Conservation (phyloP, 179 eudicot species). For the Pouteria campechiana region DNA sequence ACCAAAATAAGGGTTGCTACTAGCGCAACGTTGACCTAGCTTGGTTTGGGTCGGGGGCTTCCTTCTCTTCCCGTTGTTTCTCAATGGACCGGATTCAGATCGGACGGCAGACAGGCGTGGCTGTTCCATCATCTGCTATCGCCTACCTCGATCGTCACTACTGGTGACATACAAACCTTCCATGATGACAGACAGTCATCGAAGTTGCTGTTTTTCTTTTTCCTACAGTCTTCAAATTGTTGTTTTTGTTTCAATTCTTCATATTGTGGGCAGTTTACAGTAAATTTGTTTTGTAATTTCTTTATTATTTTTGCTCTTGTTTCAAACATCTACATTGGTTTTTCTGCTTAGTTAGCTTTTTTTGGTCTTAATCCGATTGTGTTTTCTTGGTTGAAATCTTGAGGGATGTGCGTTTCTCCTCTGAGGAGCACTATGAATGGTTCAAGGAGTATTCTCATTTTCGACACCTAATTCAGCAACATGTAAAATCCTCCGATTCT, state of each 20-base stretch:
- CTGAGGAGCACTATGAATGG: slow-evolving; percentile 94
- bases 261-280: not conserved
- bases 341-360: not conserved
- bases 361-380: too few relatives aligned
- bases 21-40: too few relatives aligned
- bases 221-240: not conserved
- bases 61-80: too few relatives aligned
- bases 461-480: slow-evolving; percentile 66
- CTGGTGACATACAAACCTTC: slow-evolving; percentile 30
- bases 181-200: not conserved
- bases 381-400: too few relatives aligned
- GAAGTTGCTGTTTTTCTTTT: too few relatives aligned
- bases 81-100: slow-evolving; percentile 11
- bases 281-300: not conserved
- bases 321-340: not conserved
- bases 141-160: slow-evolving; percentile 76
- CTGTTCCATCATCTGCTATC: slow-evolving; percentile 39
- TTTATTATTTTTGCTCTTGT: not conserved
- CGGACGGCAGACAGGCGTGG: slow-evolving; percentile 7
- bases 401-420: slow-evolving; percentile 77
- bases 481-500: slow-evolving; percentile 46
- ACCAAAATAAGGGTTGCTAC: too few relatives aligned
- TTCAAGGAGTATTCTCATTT: slow-evolving; percentile 90
- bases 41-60: too few relatives aligned
- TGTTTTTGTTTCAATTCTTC: not conserved